Evolutionary conservation across 2,329 filamentous ascomycete genomes (phyloP), one percentile per base, ranked within the genome.

Genomic region (Chaetomium sp.): DNA sequence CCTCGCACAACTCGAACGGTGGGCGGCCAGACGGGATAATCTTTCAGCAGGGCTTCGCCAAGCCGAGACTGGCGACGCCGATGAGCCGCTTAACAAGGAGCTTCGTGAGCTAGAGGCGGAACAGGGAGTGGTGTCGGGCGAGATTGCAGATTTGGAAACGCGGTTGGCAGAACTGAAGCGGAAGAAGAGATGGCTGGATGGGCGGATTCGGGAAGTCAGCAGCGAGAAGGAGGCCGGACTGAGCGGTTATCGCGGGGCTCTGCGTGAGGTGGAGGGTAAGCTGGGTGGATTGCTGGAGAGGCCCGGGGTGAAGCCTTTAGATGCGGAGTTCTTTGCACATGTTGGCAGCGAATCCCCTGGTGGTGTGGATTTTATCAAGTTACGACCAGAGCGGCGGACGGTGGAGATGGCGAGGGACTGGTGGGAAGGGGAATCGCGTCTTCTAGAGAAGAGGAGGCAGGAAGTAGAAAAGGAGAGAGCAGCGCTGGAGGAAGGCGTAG

Each of bases 181-280:
- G 47, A 75, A 80, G 34, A 81, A 84, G 61, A 73, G 77, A n/a
- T 79, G 77, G 66, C 69, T 91, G 0, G 71, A 79, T 58, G 76
- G 77, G 2, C 77, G 81, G 64, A 81, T 89, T 46, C 76, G 80
- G 6, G 82, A 86, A 54, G 77, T 83, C 1, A 78, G 79, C 59
- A 90, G 85, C 62, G 77, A 78, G 53, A 75, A 85, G 40, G 87
- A 90, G 66, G 84, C 87, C 1, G 83, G 82, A n/a, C 68, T 90
- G 11, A 88, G 85, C 54, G 85, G 86, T 0, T 91, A 89, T 67
- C 81, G 78, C 19, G 80, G 84, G 1, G 85, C 86, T 4, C 70
- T 89, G 38, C 79, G 75, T 54, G 80, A 88, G 53, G 77, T 88
- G 5, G 85, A 91, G 58, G 74, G 72, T 11, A 80, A 87, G 53